Base-by-base conservation (phyloP, 164 flowering plant species). In the Annona cherimola region DNA sequence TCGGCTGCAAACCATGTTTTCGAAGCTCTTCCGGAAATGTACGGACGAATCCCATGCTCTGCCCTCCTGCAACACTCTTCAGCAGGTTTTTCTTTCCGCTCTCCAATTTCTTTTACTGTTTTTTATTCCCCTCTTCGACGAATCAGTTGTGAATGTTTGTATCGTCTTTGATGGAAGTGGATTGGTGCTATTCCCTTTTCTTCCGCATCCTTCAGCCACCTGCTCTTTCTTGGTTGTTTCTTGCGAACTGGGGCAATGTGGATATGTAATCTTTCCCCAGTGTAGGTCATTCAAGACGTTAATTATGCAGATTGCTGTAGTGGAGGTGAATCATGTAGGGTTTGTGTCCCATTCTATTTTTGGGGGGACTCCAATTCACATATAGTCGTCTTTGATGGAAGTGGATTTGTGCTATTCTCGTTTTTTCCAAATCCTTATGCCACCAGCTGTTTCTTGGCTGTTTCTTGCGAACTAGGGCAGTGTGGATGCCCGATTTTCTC, bases 11-110 rank as follows among this genome's bases (percentile, higher is more conserved):
- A 63, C 45, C 68, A 66, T 66, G 69, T 66, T 66, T 66, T 43
- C 69, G 26, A 66, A 19, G 69, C 50, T 66, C 69, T 66, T 66
- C 69, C 50, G 69, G 11, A 66, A 20, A 45, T 66, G 69, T 54
- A 43, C 69, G 4, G 69, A 66, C 42, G 69, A 66, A 42, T 5
- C 54, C 35, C 42, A 66, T 18, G 35, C 40, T 5, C 45, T 42
- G 2, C 35, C 69, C 54, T 66, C 69, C n/a, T 66, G 54, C 54
- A 7, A 16, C n/a, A 2, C n/a, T 18, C 43, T 66, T 6, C 42
- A 66, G 46, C 69, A 43, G 69, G 69, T 66, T 43, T n/a, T 66
- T 43, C 12, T n/a, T 18, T 43, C 54, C 39, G 4, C 18, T 42
- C 42, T 44, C 8, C 46, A 35, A 2, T 63, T 26, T 19, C 65